These are phyloP conservation scores for Ilex aquifolium DNA, from an alignment of 257 asterid species.

Conservation along the genomic window DNA sequence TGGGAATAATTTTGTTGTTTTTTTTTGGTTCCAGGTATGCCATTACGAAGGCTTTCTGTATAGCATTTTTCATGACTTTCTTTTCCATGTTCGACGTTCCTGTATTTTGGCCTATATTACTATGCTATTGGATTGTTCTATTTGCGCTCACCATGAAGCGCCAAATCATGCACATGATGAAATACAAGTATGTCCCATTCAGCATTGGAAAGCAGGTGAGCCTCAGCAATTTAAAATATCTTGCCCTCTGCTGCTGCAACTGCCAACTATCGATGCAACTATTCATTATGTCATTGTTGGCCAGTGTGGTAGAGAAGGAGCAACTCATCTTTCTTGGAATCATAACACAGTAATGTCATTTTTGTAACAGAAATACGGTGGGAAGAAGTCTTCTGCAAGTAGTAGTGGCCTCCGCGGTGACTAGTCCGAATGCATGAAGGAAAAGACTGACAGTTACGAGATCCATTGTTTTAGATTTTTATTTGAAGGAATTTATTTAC, in stretches of 20 bases:
- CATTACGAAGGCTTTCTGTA: conserved; percentile 80
- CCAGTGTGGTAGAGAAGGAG: neutral
- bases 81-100: conserved; percentile 87
- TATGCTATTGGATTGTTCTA: conserved; percentile 85
- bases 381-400: conserved; percentile 53
- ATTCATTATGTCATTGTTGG: neutral
- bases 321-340: no score
- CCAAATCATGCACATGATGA: conserved; percentile 88
- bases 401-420: conserved; percentile 58
- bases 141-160: conserved; percentile 87
- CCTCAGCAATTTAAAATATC: neutral
- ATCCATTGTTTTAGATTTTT: no score
- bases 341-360: neutral
- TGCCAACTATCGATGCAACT: neutral
- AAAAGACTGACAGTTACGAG: no score
- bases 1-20: conserved; percentile 3
- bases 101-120: conserved; percentile 88
- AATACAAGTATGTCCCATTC: conserved; percentile 78
- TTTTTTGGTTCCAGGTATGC: conserved; percentile 57
- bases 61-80: conserved; percentile 80
- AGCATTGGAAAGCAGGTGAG: conserved; percentile 82
- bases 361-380: conserved; percentile 58
- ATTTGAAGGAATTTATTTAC: no score
- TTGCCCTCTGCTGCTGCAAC: neutral
- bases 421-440: conserved; percentile 9